Evolutionary conservation across 768 basidiomycete genomes (phyloP), one percentile per base, ranked within the genome.

Genomic region (Trametes punicea): DNA sequence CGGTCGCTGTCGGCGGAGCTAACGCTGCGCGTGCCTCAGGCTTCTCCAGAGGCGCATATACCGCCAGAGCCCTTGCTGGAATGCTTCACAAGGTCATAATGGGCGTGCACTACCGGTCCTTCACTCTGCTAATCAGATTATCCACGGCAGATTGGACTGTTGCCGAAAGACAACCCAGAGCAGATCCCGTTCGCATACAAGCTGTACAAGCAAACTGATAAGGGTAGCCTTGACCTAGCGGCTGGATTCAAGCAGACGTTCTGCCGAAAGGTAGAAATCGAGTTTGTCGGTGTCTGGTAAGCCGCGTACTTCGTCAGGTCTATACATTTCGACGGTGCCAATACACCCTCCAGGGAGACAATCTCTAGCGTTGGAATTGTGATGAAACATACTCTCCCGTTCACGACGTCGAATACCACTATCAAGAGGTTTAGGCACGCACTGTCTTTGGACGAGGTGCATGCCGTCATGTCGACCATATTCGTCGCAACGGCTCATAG

Each of bases 251-350:
- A 90, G 70, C 65, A 75, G 59, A 86, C 85, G 0, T 93, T 88
- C 66, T 87, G 82, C 49, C 79, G 75, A 30, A 68, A 72, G n/a
- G 85, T 91, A 6, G 71, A 76, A 18, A 76, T 92, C n/a, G 86
- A 90, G 13, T 92, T 92, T 51, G 69, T 93, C 44, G 90, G 90
- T 1, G 83, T 89, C 44, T 92, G 88, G 88, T 88, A 13, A 45
- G 58, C 10, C 23, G 11, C 45, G 27, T 47, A 25, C 33, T 16
- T 26, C 34, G 4, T 21, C 21, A 4, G 1, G 30, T 21, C n/a
- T 15, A 29, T 31, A 26, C 13, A n/a, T 23, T 18, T 48, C 27
- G 13, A 23, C 5, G 11, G 1, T 50, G 6, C 34, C 6, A 4
- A 33, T 30, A n/a, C n/a, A n/a, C n/a, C n/a, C n/a, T n/a, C n/a